Base-by-base conservation (phyloP, 495 filamentous ascomycete genomes). In the Haplographium delicatum region DNA sequence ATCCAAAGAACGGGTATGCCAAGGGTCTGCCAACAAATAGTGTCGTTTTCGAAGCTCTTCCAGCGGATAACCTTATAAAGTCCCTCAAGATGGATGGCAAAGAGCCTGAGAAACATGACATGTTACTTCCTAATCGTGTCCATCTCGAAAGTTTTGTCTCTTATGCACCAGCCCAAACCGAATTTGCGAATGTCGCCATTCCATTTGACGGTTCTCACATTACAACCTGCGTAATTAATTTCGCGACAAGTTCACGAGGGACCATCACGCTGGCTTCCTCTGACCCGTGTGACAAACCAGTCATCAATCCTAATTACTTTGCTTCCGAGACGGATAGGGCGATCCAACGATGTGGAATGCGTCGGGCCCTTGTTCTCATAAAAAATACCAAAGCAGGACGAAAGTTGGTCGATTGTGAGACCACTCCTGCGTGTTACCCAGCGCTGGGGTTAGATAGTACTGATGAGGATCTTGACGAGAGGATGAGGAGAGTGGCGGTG, bases 261-360 rank as follows among this genome's bases (percentile, higher is more conserved):
- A 65, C 64, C 0, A 66, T 76, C 6, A 71, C 65, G 1, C 54
- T 77, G 4, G 28, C 59, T 0, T 71, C 66, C 1, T 56, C 39
- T 0, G 57, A 72, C 33, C 55, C 65, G 0, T 44, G 25, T 9
- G 60, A 56, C 1, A 57, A 63, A 42, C 79, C 79, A 0, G 46
- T 64, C 0, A 76, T 83, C 25, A 57, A 63, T 15, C 82, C 77
- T 58, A 74, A 74, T 55, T 81, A 47, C 23, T 52, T 30, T 19
- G 65, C 63, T 1, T 38, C 50, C 0, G 68, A 65, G 15, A 42
- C 73, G 38, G 76, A 78, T 58, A 2, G 72, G 34, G 45, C 71
- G 24, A 62, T 78, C 5, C 44, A 78, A 19, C 62, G 23, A 1
- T n/a, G 10, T 13, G 44, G 49, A 0, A 72, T 70, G 47, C 61